Conservation (phyloP, 2,329 filamentous ascomycete genomes). For the Westerdykella sp. region DNA sequence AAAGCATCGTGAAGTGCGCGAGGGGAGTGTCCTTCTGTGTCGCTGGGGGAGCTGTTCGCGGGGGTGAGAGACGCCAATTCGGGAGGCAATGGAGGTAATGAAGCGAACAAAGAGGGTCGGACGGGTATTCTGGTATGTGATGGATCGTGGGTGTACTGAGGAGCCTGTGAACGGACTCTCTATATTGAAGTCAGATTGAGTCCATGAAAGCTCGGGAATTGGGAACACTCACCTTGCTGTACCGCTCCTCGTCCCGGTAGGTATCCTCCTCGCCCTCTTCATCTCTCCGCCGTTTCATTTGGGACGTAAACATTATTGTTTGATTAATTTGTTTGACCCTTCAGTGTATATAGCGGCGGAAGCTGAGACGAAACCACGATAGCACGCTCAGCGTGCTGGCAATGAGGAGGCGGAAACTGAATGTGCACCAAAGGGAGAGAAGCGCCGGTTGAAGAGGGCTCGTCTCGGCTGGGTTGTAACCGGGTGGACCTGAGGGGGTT, state of each 20-base stretch:
- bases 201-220: neutral
- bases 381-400: too few relatives aligned
- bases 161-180: constrained; percentile 26
- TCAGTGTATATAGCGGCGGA: neutral
- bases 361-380: neutral
- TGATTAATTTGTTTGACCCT: neutral
- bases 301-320: constrained; percentile 27
- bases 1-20: constrained; percentile 15
- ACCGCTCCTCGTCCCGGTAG: constrained; percentile 27
- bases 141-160: constrained; percentile 15
- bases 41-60: constrained; percentile 23
- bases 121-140: constrained; percentile 16
- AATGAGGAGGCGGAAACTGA: too few relatives aligned
- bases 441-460: neutral
- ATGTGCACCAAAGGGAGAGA: too few relatives aligned
- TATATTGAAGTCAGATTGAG: constrained; percentile 10
- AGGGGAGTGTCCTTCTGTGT: constrained; percentile 17
- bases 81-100: constrained; percentile 22
- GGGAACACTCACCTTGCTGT: constrained; percentile 22
- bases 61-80: constrained; percentile 27
- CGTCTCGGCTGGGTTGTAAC: neutral
- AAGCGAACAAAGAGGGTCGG: constrained; percentile 19
- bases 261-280: constrained; percentile 17
- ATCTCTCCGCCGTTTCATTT: constrained; percentile 29
- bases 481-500: neutral